Percentiles rank a stretch among this genome's conserved stretches.
These are phyloP conservation scores for Entomortierella parvispora DNA, from an alignment of 192 early-diverging fungal genomes.

Conservation along the genomic window DNA sequence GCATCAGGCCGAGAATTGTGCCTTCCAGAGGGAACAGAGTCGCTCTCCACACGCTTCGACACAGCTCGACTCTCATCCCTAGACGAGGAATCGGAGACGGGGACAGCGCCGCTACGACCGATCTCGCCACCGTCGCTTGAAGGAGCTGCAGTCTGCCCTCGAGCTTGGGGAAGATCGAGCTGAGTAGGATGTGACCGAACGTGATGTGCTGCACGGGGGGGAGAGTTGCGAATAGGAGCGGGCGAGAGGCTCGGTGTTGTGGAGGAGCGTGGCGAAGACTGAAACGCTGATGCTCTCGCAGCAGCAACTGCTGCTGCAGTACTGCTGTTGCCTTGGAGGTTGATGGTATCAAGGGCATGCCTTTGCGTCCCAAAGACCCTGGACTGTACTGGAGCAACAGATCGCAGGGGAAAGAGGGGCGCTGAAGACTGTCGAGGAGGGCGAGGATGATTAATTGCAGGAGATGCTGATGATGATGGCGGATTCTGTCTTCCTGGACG, in stretches of 20 bases:
- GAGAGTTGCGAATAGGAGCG: neutral
- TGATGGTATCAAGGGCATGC: slow-evolving; percentile 35
- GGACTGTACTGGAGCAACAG: slow-evolving; percentile 34
- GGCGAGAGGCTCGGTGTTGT: neutral
- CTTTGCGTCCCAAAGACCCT: slow-evolving; percentile 37
- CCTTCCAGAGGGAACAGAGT: too few relatives aligned
- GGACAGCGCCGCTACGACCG: too few relatives aligned
- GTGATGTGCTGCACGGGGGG: too few relatives aligned
- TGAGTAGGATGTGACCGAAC: neutral
- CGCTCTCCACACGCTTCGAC: too few relatives aligned
- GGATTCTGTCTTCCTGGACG: neutral
- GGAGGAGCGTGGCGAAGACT: neutral
- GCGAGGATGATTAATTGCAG: neutral
- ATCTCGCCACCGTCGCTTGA: too few relatives aligned
- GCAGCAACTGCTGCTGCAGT: slow-evolving; percentile 2
- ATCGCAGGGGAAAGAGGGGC: slow-evolving; percentile 35
- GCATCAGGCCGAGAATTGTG: too few relatives aligned
- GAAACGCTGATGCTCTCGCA: neutral
- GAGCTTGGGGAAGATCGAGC: neutral
- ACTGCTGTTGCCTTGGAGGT: neutral
- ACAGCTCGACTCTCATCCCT: too few relatives aligned
- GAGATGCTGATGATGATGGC: neutral
- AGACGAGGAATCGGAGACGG: too few relatives aligned
- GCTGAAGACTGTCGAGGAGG: neutral
- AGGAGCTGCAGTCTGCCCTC: too few relatives aligned